Evolutionary conservation across 345 rosid genomes (phyloP).

Genomic region (Populus pruinosa): DNA sequence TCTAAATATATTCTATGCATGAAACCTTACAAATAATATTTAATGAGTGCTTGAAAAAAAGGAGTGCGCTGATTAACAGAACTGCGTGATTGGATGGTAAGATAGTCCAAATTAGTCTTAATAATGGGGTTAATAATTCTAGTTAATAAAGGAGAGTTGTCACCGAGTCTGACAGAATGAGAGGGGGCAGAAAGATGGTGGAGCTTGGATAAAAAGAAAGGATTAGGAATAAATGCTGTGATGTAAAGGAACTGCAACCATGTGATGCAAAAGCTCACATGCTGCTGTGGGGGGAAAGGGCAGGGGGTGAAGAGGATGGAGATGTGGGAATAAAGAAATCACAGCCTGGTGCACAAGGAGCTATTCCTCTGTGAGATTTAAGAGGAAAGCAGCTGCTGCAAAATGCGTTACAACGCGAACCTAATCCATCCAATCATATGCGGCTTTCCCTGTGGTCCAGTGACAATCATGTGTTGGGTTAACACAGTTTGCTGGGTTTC

Average conservation of each 20-base stretch:
- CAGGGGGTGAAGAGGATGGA: background rate
- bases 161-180: constrained; percentile 17
- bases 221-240: constrained; percentile 4
- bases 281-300: background rate
- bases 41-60: background rate
- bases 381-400: background rate
- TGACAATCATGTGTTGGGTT: background rate
- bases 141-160: constrained; percentile 6
- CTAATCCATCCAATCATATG: constrained; percentile 6
- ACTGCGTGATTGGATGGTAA: constrained; percentile 6
- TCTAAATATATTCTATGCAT: constrained; percentile 9
- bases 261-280: constrained; percentile 23
- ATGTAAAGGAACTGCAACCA: constrained; percentile 23
- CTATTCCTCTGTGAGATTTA: background rate
- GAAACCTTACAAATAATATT: background rate
- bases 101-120: constrained; percentile 2
- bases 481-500: background rate
- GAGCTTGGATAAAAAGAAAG: constrained; percentile 14
- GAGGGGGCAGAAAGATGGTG: constrained; percentile 20
- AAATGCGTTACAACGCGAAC: background rate
- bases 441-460: background rate
- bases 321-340: constrained; percentile 5
- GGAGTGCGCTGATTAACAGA: constrained; percentile 8
- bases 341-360: background rate
- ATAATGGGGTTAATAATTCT: constrained; percentile 26